Evolutionary conservation across 139 green algal species (phyloP).

Genomic region (Coelastrella sp.): DNA sequence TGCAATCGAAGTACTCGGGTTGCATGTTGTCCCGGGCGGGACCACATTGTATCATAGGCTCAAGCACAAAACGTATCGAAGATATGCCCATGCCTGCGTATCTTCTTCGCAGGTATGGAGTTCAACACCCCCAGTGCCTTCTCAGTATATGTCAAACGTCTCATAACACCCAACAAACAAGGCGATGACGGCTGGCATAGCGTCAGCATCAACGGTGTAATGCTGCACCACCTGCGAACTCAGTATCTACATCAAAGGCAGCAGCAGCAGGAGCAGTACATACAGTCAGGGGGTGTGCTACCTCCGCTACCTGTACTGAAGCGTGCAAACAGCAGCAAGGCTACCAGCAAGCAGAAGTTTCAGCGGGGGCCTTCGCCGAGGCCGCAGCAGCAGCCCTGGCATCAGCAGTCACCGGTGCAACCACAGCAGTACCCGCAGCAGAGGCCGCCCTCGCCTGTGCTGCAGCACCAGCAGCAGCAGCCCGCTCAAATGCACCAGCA

Average conservation of each 20-base stretch:
- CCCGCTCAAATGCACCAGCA: neutral
- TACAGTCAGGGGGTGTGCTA: neutral
- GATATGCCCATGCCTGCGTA: no score
- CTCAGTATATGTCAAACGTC: slow-evolving; percentile 74
- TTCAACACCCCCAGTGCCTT: slow-evolving; percentile 72
- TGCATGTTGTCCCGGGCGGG: no score
- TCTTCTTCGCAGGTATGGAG: slow-evolving; percentile 48
- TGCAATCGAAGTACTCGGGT: neutral
- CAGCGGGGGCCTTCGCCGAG: neutral
- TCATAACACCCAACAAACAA: slow-evolving; percentile 73
- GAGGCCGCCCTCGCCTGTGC: neutral
- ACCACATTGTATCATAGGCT: neutral
- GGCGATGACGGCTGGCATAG: slow-evolving; percentile 83
- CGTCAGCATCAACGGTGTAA: slow-evolving; percentile 53
- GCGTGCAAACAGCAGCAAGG: slow-evolving; percentile 6
- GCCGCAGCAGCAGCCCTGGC: neutral
- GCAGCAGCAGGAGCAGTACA: slow-evolving; percentile 20
- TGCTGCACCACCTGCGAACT: slow-evolving; percentile 27
- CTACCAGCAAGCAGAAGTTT: neutral
- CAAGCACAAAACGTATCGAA: no score
- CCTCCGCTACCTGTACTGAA: neutral
- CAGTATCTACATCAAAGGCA: slow-evolving; percentile 21
- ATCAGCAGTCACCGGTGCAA: neutral
- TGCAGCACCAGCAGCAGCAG: neutral
- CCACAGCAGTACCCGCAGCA: slow-evolving; percentile 1